Conservation (phyloP, 208 protist genomes). For the Acanthamoeba royreba region DNA sequence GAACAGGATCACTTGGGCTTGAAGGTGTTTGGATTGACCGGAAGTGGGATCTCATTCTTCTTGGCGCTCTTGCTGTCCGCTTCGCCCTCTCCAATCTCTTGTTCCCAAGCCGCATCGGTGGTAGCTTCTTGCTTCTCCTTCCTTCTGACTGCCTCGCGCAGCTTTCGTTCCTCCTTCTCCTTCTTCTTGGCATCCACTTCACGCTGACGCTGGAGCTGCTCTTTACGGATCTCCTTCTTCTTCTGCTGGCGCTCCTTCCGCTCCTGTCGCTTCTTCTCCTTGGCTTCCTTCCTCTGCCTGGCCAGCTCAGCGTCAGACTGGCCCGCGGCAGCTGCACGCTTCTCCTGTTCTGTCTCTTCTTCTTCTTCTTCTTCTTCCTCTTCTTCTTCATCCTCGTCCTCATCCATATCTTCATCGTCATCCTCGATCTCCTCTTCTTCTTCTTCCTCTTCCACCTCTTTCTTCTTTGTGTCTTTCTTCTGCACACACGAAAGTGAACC, state of each 20-base stretch:
- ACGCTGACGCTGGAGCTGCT: background rate
- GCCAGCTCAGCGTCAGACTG: background rate
- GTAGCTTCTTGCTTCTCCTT: background rate
- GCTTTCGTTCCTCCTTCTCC: background rate
- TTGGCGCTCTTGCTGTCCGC: background rate
- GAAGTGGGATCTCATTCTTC: background rate
- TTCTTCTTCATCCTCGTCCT: background rate
- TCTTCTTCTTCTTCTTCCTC: background rate
- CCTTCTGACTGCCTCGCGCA: background rate
- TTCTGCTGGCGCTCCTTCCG: background rate
- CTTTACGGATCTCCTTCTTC: background rate
- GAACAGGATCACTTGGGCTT: background rate
- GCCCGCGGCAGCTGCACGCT: background rate
- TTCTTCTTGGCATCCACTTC: background rate
- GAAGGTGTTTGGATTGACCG: background rate
- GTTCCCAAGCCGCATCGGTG: background rate
- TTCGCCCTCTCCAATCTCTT: background rate
- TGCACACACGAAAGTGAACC: too few relatives aligned
- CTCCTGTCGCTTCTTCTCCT: background rate
- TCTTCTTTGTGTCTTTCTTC: background rate
- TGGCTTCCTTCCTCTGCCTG: background rate
- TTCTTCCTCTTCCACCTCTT: background rate
- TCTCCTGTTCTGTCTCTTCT: background rate
- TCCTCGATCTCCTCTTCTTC: background rate
- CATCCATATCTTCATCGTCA: background rate